Percentiles rank a stretch among this genome's conserved stretches.
Conservation (phyloP, 345 rosid genomes). For the Mercurialis annua region DNA sequence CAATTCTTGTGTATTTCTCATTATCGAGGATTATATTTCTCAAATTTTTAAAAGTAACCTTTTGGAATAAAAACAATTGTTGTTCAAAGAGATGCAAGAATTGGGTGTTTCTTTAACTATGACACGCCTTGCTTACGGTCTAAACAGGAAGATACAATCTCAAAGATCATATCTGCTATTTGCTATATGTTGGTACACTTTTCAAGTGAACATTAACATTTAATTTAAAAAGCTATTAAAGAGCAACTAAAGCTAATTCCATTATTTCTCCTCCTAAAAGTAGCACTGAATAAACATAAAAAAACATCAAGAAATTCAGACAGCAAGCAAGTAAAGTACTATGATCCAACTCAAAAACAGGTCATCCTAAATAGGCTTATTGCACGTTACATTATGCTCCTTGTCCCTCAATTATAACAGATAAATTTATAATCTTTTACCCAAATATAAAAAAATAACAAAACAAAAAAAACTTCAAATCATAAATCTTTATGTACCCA, state of each 20-base stretch:
- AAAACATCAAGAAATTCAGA: neutral
- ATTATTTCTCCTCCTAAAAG: neutral
- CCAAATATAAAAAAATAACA: neutral
- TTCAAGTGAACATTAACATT: neutral
- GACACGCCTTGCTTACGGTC: neutral
- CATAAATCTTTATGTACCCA: neutral
- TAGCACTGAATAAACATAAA: neutral
- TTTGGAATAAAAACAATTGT: too few relatives aligned
- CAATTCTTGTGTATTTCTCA: neutral
- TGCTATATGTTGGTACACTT: neutral
- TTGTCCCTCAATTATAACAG: too few relatives aligned
- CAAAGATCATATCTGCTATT: neutral
- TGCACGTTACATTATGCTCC: neutral
- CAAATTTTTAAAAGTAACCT: neutral
- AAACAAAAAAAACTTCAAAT: neutral
- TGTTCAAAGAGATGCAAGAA: too few relatives aligned
- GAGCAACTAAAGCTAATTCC: neutral
- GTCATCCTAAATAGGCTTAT: neutral
- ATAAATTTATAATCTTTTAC: too few relatives aligned
- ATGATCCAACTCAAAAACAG: neutral
- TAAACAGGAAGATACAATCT: neutral
- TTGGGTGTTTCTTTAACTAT: neutral
- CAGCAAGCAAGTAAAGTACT: neutral
- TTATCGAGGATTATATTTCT: neutral
- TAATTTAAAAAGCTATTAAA: neutral